Base-by-base conservation (phyloP, 352 stramenopile genomes). In the Phytophthora boehmeriae region DNA sequence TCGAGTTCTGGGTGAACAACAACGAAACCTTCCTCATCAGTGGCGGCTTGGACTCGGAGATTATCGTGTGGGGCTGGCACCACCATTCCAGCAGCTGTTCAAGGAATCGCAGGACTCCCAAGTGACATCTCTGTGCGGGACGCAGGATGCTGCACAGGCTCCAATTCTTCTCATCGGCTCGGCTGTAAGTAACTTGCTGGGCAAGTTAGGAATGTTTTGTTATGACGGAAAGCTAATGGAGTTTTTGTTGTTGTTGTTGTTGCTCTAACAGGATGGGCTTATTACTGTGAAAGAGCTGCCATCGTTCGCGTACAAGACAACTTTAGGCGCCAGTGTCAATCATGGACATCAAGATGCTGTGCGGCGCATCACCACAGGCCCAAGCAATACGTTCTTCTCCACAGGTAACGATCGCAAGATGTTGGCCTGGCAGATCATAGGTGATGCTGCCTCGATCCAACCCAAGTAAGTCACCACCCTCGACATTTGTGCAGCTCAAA, bases 21-120 rank as follows among this genome's bases (percentile, higher is more conserved):
- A 80, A 70, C 58, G 87, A 95, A 70, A 88, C 80, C n/a, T 95
- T 91, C 65, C 80, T 95, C 32, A 93, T 95, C 49, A 93, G 84
- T 39, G 83, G 81, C 48, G 85, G 83, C 25, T 58, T 93, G 45
- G 87, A 95, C 50, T 75, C 67, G n/a, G 80, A 94, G 62, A 83
- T 95, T 56, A 92, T 92, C 30, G 83, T 95, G 28, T 95, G 87
- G 87, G 77, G 80, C 43, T 95, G 48, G 72, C 78, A 17, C 83
- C 80, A 19, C 83, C 85, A 13, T 93, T 95, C 64, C 62, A 80
- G 65, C 83, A 92, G 62, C 65, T 94, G 27, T 95, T 92, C 64
- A 88, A 88, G 61, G 85, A 95, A 49, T 90, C 80, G 23, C 78
- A 93, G 42, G 85, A 93, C 66, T 76, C 74, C 36, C 75, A 89